phyloP scores from a whole-genome alignment of 805 yeast genomes.

The Diddensiella santjacobensis region DNA sequence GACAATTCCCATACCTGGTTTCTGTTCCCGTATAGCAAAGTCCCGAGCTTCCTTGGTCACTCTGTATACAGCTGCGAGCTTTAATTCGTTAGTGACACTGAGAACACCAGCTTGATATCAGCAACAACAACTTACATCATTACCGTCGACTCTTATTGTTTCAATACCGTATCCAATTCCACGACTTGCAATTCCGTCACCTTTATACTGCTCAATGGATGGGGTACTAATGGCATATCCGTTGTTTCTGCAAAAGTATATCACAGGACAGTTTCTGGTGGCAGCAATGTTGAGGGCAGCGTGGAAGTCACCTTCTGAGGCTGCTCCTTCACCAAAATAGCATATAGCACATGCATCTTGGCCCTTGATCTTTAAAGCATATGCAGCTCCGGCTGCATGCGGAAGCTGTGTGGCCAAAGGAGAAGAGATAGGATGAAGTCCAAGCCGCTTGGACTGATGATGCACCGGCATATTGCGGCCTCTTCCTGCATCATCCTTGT shows the following conservation, averaged over 20 bases:
- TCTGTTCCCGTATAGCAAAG: conserved; percentile 24
- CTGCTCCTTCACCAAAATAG: conserved; percentile 37
- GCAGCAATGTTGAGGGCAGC: conserved; percentile 37
- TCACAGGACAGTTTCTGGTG: conserved; percentile 33
- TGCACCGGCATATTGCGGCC: conserved; percentile 37
- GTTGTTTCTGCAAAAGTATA: conserved; percentile 34
- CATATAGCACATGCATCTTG: conserved; percentile 28
- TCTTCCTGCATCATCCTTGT: conserved; percentile 29
- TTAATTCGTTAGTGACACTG: background rate
- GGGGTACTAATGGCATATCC: conserved; percentile 38
- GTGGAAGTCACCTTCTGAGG: conserved; percentile 37
- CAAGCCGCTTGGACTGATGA: conserved; percentile 27
- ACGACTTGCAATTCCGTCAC: conserved; percentile 35
- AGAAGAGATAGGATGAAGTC: conserved; percentile 35
- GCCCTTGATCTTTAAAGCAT: conserved; percentile 31
- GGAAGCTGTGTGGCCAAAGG: conserved; percentile 36
- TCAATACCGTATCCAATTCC: conserved; percentile 36
- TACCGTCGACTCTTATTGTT: conserved; percentile 36
- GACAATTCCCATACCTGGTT: conserved; percentile 18
- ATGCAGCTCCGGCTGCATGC: conserved; percentile 38
- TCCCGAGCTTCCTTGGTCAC: conserved; percentile 29
- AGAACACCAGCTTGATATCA: too few relatives aligned
- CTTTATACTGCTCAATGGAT: conserved; percentile 33
- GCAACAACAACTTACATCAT: conserved; percentile 22
- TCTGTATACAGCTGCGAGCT: conserved; percentile 28